Evolutionary conservation across 257 asterid species (phyloP), one percentile per base, ranked within the genome.

Genomic region (Scutellaria minor): DNA sequence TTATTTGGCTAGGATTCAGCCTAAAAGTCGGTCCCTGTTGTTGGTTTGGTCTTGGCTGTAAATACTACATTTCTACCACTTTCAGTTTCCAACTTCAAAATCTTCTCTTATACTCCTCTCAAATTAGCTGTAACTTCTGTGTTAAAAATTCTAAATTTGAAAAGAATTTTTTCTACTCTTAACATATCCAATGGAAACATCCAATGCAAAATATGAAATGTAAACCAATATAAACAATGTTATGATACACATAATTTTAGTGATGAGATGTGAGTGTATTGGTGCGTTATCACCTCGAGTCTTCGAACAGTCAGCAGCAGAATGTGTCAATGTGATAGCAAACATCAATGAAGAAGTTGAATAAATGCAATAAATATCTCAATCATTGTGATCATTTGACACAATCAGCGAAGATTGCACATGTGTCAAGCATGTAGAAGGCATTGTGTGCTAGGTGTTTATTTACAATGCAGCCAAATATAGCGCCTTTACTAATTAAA

Each of bases 281-380:
- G 39, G 65, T 40, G 18, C 6, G 35, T 37, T 37, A 12, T 13
- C 46, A 58, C 65, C 20, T 58, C 12, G 5, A 14, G 35, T 9
- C 65, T 6, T 58, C 2, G 8, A 14, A 11, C 5, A 12, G 12
- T 5, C 64, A 58, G 45, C 48, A 37, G 66, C 24, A 31, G 65
- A 37, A 37, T 44, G 24, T 57, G 64, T 4, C 64, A 57, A 5
- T 12, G 18, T 59, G 13, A 20, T 14, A 8, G 35, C 37, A 62
- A 62, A 41, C 52, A 60, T 60, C 66, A 62, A 62, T 15, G 39
- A 8, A 62, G 11, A 42, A 62, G 39, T 37, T 18, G 39, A 42
- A 63, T 44, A 2, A 63, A 42, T 63, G 68, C 47, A 41, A 41
- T 11, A 42, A 44, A 63, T 42, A 18, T 5, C 54, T 40, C 10